Evolutionary conservation across 1,284 basidiomycete species (phyloP).

Genomic region (Pseudozyma pruni): DNA sequence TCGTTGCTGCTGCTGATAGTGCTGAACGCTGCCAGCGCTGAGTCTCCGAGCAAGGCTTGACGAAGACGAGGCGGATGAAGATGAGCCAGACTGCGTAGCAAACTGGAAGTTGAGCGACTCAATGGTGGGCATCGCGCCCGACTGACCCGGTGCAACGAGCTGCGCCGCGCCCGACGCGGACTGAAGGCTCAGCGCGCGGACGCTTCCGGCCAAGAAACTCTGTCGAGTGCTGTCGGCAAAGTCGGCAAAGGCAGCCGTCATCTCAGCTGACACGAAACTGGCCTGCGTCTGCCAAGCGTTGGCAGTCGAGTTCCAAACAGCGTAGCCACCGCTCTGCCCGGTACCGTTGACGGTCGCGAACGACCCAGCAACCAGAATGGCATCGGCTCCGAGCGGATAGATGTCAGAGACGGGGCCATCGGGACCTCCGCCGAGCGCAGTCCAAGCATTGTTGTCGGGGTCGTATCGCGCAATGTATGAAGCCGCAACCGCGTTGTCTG

Average conservation of each 20-base stretch:
- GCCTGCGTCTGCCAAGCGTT: constrained; percentile 74
- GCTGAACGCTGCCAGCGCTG: constrained; percentile 1
- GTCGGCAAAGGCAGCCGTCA: constrained; percentile 77
- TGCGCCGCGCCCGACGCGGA: constrained; percentile 69
- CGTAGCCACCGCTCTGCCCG: constrained; percentile 76
- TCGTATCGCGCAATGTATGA: constrained; percentile 80
- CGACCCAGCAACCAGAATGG: constrained; percentile 78
- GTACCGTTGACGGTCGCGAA: constrained; percentile 74
- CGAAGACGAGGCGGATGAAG: constrained; percentile 26
- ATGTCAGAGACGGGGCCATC: constrained; percentile 77
- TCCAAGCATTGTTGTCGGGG: constrained; percentile 76
- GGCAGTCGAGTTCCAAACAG: constrained; percentile 78
- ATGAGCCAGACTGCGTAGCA: constrained; percentile 74
- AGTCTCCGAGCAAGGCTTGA: constrained; percentile 24
- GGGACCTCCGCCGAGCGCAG: constrained; percentile 78
- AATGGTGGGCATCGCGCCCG: constrained; percentile 60
- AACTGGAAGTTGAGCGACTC: constrained; percentile 60
- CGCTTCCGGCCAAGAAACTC: constrained; percentile 69
- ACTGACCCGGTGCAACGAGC: constrained; percentile 62
- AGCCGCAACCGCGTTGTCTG: constrained; percentile 71
- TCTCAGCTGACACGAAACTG: constrained; percentile 71
- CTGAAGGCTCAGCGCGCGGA: constrained; percentile 68
- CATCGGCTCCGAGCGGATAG: constrained; percentile 72
- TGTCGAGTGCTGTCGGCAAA: constrained; percentile 69
- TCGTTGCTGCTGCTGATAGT: constrained; percentile 9